Conservation (phyloP, 1,139 yeast genomes). For the Blastobotrys petasosporus region DNA sequence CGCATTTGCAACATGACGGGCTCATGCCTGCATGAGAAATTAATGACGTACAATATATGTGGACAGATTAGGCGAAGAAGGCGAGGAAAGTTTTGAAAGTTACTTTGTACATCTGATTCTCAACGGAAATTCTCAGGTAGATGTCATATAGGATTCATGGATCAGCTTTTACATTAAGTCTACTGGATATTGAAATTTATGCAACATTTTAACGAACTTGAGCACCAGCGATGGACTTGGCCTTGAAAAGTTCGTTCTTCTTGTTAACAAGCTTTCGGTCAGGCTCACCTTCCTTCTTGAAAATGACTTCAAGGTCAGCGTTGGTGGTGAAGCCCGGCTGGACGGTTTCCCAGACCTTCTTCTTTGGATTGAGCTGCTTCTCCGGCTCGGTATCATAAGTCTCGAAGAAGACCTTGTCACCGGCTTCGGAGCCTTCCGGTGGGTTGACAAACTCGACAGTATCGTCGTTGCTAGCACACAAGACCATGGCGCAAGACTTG, state of each 20-base stretch:
- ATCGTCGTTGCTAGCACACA: constrained; percentile 72
- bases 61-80: too few species aligned
- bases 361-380: constrained; percentile 92
- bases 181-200: too few species aligned
- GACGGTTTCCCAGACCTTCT: constrained; percentile 93
- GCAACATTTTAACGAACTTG: constrained; percentile 73
- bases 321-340: constrained; percentile 88
- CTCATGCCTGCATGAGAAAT: too few species aligned
- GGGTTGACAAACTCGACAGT: constrained; percentile 91
- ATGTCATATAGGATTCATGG: too few species aligned
- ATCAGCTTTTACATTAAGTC: too few species aligned
- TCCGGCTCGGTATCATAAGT: constrained; percentile 79
- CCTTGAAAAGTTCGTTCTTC: constrained; percentile 69
- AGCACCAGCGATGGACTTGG: constrained; percentile 61
- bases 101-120: too few species aligned
- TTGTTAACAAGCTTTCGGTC: constrained; percentile 73
- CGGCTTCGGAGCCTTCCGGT: constrained; percentile 90
- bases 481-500: constrained; percentile 92
- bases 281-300: constrained; percentile 77
- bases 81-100: too few species aligned
- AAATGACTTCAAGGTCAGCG: constrained; percentile 69
- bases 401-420: constrained; percentile 94
- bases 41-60: too few species aligned
- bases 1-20: too few species aligned
- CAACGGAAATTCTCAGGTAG: too few species aligned